Evolutionary conservation across 345 rosid species (phyloP), one percentile per base, ranked within the genome.

Genomic region (Lepidium africanum): DNA sequence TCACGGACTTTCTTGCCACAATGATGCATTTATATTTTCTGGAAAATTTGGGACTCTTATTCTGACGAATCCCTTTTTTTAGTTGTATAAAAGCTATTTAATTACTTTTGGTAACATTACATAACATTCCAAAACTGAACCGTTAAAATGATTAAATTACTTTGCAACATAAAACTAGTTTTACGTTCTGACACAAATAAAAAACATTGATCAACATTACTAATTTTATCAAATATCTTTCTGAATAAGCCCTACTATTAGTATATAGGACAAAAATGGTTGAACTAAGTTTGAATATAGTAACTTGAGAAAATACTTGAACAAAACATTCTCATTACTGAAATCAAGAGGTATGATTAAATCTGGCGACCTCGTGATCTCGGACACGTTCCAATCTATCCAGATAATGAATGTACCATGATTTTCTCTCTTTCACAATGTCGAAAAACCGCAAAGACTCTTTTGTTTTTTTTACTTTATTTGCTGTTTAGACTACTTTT

Each of bases 261-360:
- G 23, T 1, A 21, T 21, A 21, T 21, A 21, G 23, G 23, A 21
- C 23, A 21, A 21, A 21, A 21, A 21, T n/a, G n/a, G n/a, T n/a
- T n/a, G n/a, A n/a, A n/a, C n/a, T n/a, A n/a, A n/a, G n/a, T n/a
- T n/a, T n/a, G n/a, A n/a, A n/a, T n/a, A n/a, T n/a, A 95, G 89
- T 30, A 96, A 94, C 69, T 91, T 91, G 99, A 97, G 91, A 55
- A 84, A 74, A 85, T 84, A 91, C 84, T 82, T 94, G 19, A 89
- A 91, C 77, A 91, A 83, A 74, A 94, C 97, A 30, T 94, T 91
- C 81, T 84, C 97, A 7, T 72, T 94, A 67, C 93, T 94, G 70
- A 94, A 94, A 82, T 84, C 99, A 51, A 80, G 99, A 73, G 99
- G 97, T 43, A 94, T 94, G 99, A 83, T 91, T 69, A 87, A 89